Evolutionary conservation across 2,329 filamentous ascomycete genomes (phyloP).

Genomic region (Pyricularia pennisetigena): DNA sequence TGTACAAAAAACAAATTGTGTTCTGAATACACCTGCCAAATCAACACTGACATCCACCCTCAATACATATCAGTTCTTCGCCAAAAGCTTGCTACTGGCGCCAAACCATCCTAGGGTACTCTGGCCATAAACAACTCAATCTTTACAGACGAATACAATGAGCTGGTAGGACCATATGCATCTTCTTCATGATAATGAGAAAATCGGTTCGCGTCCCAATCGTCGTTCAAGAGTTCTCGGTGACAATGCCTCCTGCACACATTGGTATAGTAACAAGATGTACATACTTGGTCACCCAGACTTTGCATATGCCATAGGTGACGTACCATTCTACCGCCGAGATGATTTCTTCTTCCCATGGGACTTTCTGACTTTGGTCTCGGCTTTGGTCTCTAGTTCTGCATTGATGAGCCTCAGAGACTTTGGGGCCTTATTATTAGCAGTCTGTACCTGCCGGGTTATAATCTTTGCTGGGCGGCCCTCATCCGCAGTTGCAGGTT

Average conservation of each 20-base stretch:
- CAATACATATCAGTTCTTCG: constrained; percentile 21
- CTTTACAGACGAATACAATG: not conserved
- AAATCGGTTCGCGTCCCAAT: not conserved
- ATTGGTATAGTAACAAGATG: no score
- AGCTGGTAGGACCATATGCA: not conserved
- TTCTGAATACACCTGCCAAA: not conserved
- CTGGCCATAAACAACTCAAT: not conserved
- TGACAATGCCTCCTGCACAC: not conserved
- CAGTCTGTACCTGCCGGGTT: not conserved
- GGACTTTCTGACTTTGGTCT: not conserved
- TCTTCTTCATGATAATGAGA: not conserved
- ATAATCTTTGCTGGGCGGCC: not conserved
- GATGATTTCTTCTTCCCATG: not conserved
- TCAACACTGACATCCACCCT: not conserved
- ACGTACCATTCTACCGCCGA: not conserved
- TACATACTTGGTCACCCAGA: no score
- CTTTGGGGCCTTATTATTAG: not conserved
- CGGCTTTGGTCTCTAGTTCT: not conserved
- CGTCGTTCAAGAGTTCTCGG: not conserved
- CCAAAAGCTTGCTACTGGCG: constrained; percentile 21
- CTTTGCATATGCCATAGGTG: not conserved
- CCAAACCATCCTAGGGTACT: not conserved
- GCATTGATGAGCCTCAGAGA: not conserved
- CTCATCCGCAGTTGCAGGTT: not conserved
- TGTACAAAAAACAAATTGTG: not conserved